Percentiles rank a stretch among this genome's conserved stretches.
phyloP scores from a whole-genome alignment of 1,139 yeast species.

The Lodderomyces oxycetoniae region DNA sequence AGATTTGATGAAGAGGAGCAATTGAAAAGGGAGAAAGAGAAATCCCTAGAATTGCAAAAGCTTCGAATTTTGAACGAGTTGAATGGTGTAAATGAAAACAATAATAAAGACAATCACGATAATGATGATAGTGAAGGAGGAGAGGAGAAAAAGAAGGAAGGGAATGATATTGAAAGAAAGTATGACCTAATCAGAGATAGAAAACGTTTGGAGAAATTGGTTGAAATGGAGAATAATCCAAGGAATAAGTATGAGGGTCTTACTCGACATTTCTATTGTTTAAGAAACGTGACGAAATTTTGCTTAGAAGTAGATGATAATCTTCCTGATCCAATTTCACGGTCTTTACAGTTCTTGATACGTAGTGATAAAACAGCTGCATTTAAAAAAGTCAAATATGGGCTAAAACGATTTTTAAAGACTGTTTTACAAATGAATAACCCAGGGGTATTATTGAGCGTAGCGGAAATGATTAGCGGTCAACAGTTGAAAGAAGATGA shows the following conservation, averaged over 20 bases:
- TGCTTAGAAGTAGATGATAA: background rate
- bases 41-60: background rate
- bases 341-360: constrained; percentile 6
- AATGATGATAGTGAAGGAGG: background rate
- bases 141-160: background rate
- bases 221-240: constrained; percentile 7
- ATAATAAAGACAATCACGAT: background rate
- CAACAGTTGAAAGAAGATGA: background rate
- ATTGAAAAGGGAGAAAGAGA: background rate
- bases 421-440: constrained; percentile 1
- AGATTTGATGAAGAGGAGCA: constrained; percentile 20
- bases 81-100: constrained; percentile 10
- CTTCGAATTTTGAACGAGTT: constrained; percentile 3
- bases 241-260: constrained; percentile 10
- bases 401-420: background rate
- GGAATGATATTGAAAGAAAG: background rate
- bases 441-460: background rate
- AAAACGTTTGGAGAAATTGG: constrained; percentile 12
- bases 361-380: constrained; percentile 4
- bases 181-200: constrained; percentile 1
- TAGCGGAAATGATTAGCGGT: constrained; percentile 1
- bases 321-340: constrained; percentile 2
- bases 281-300: constrained; percentile 8
- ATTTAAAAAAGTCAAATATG: background rate
- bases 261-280: constrained; percentile 15